Evolutionary conservation across 2,329 filamentous ascomycete genomes (phyloP).

Genomic region (Cordyceps cicadae): DNA sequence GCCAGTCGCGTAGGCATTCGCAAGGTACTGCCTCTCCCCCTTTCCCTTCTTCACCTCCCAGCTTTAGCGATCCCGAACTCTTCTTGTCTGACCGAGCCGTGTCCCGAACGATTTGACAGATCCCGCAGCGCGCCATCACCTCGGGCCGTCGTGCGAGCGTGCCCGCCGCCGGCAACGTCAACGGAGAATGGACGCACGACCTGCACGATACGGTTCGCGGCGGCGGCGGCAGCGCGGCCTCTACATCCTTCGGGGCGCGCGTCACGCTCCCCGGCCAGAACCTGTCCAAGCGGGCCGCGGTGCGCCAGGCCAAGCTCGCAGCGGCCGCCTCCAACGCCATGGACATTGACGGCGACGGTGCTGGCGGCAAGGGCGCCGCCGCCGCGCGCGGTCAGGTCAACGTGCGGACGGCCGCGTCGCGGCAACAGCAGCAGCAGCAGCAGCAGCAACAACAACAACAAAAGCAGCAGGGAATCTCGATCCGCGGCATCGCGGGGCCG

Average conservation of each 20-base stretch:
- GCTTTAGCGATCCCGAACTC: not conserved
- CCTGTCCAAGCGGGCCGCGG: slow-evolving; percentile 20
- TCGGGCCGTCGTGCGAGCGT: slow-evolving; percentile 23
- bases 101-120: slow-evolving; percentile 10
- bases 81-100: not conserved
- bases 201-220: slow-evolving; percentile 44
- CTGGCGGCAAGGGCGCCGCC: slow-evolving; percentile 17
- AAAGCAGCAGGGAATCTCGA: slow-evolving; percentile 48
- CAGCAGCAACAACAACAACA: slow-evolving; percentile 12
- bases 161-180: slow-evolving; percentile 45
- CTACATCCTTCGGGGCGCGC: slow-evolving; percentile 38
- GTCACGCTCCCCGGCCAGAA: slow-evolving; percentile 31
- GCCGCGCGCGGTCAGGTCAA: slow-evolving; percentile 16
- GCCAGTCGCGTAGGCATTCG: slow-evolving; percentile 65
- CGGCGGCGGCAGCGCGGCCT: slow-evolving; percentile 15
- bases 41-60: not conserved
- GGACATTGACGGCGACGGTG: slow-evolving; percentile 21
- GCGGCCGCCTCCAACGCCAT: slow-evolving; percentile 34
- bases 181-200: slow-evolving; percentile 65
- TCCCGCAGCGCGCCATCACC: slow-evolving; percentile 16
- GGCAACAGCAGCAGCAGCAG: slow-evolving; percentile 9
- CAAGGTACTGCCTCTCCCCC: slow-evolving; percentile 43
- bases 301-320: slow-evolving; percentile 31
- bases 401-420: slow-evolving; percentile 17
- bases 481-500: slow-evolving; percentile 65